Evolutionary conservation across 495 filamentous ascomycete species (phyloP).

Genomic region (Amniculicola lignicola): DNA sequence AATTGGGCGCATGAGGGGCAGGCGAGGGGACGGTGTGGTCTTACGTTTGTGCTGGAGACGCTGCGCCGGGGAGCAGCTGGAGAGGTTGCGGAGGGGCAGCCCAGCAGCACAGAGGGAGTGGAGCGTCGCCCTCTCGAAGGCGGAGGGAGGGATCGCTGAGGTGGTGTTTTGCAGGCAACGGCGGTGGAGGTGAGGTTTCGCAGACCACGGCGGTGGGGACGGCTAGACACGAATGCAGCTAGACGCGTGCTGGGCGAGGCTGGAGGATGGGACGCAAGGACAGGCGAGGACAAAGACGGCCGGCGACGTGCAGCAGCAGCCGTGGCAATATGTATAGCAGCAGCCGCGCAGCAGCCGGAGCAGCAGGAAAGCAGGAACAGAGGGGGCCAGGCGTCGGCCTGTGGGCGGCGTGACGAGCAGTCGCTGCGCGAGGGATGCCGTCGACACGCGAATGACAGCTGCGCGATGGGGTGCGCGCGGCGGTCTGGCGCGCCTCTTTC

Average conservation of each 20-base stretch:
- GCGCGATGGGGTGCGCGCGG: too few relatives aligned
- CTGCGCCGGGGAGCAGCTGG: conserved; percentile 3
- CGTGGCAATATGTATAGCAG: background rate
- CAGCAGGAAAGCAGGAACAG: background rate
- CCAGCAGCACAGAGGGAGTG: background rate
- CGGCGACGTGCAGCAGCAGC: background rate
- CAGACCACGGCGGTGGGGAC: conserved; percentile 6
- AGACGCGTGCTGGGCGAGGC: background rate
- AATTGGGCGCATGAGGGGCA: conserved; percentile 24
- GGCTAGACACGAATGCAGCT: background rate
- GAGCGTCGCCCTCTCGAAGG: too few relatives aligned
- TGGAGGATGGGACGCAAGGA: conserved; percentile 8
- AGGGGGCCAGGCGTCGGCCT: background rate
- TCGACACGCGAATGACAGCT: background rate
- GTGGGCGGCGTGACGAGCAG: background rate
- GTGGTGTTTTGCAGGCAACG: conserved; percentile 6
- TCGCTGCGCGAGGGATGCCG: background rate
- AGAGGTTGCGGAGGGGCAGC: background rate
- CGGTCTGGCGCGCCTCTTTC: background rate
- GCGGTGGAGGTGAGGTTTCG: conserved; percentile 20
- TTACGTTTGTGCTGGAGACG: conserved; percentile 7
- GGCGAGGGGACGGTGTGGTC: background rate
- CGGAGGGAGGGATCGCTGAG: background rate
- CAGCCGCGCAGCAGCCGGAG: background rate
- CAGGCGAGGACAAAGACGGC: background rate